Base-by-base conservation (phyloP, 148 eudicot species). In the Persicaria tinctoria region DNA sequence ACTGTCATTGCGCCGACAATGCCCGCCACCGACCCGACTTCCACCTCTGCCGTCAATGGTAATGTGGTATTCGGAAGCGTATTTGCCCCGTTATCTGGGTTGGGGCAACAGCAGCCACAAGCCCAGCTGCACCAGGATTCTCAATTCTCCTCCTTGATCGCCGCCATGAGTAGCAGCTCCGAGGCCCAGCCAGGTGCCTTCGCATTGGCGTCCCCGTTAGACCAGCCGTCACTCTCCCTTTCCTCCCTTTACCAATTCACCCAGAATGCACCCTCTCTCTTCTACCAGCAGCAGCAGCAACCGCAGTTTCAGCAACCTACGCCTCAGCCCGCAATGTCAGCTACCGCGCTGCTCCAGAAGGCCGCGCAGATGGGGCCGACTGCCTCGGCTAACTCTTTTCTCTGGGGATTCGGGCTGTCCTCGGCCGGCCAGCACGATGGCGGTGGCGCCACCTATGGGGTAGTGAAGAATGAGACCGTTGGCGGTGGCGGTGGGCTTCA, bases 321-420 rank as follows among this genome's bases (percentile, higher is more conserved):
- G 3, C 83, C 79, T 7, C 79, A 80, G 18, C 90, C 95, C 0
- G 83, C 90, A 8, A 68, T 91, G 46, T 89, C 97, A 0, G 97
- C 97, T 68, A 91, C 97, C 12, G 97, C 93, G 0, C 74, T 91
- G 75, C 91, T 91, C 56, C 97, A 87, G 47, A 87, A 87, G 76
- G 96, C 96, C 5, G 86, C 97, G 49, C 88, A 91, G 71, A 86
- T 87, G 86, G 93, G 97, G 5, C 76, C 88, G 27, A 81, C 85
- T 0, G 77, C 90, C 5, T 85, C 97, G 3, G 77, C 79, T 51
- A 76, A 87, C n/a, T 86, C 91, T 2, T 79, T 87, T 64, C 91
- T 91, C 20, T 85, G 85, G 3, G 89, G 90, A 12, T 84, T 87
- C 6, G 87, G 89, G 8, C 55, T 84, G 59, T 56, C 88, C 0